Evolutionary conservation across 2,329 filamentous ascomycete species (phyloP), one percentile per base, ranked within the genome.

Genomic region (Xenoacremonium recifei): DNA sequence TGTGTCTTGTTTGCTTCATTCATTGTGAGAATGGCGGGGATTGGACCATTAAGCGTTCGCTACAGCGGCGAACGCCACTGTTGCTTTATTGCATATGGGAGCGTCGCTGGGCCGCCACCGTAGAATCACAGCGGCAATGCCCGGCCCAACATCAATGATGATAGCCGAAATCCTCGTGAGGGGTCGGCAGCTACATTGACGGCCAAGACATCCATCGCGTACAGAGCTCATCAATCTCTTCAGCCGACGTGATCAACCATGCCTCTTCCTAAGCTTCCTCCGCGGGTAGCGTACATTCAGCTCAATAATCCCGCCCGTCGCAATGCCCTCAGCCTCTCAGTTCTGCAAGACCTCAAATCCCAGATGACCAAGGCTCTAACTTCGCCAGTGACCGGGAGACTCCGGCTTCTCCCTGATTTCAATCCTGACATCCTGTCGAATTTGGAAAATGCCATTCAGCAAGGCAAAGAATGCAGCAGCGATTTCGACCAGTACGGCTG

Each of bases 321-420:
- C 15, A 57, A 58, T n/a, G 54, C 54, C 5, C 20, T 58, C 6
- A 57, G 53, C 15, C 31, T 57, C 3, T 12, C 37, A 0, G 36
- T 56, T 1, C 18, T 57, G 5, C 44, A 40, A 27, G 46, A 50
- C 13, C 35, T 57, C 2, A 58, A 57, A 18, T 7, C 16, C 6
- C 54, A 57, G 18, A 43, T 57, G 6, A 36, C 42, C 2, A 31
- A 34, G 13, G 49, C 52, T 2, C 38, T 57, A 4, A 47, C 47
- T 3, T 53, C 53, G 0, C 45, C 25, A 1, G 11, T 25, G 1
- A 43, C 45, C 1, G 42, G 49, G 2, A 33, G 43, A 4, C 37
- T 43, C 2, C 54, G 48, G 2, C 7, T 57, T 0, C 16, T 56
- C 2, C 53, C 53, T 1, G 47, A 43, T 0, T 55, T 57, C 20